Evolutionary conservation across 75 land plant genomes (phyloP), one percentile per base, ranked within the genome.

Genomic region (Cunninghamia lanceolata): DNA sequence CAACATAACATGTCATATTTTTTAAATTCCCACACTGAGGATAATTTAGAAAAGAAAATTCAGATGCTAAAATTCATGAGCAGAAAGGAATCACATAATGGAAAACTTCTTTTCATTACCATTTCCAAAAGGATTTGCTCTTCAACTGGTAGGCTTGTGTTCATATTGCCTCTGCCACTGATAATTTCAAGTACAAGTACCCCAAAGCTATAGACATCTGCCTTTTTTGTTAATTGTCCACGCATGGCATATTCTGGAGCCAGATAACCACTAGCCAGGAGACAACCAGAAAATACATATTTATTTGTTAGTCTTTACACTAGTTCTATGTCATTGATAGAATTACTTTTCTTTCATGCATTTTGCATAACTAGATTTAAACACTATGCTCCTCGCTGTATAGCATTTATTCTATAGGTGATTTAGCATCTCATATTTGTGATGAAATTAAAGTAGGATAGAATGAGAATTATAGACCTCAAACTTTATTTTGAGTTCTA

Each of bases 201-300:
- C 50, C 87, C 87, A 52, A 86, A 86, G 34, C 76, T 68, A 52
- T 84, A 86, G 86, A 86, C 40, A 47, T 86, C 87, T 42, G 86
- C 87, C 50, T 86, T 86, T 45, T 86, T 68, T 35, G 87, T 86
- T 30, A 86, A 85, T 59, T 84, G 86, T 28, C 87, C 86, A 47
- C 54, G 50, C 86, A 86, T 46, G 36, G 85, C 52, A 52, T 86
- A 86, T 84, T 86, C 87, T 84, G 87, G 87, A 45, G 87, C 85
- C 35, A 86, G 32, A 54, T 86, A 86, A 45, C 87, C 87, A 86
- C 87, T 86, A 11, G 39, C 32, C 25, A 38, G 8, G 38, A 11
- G n/a, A 84, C 56, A 84, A 50, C 53, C 14, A 50, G 16, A 50
- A 84, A 54, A 38, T 10, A 50, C 9, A 63, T 54, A 32, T 45